Conservation (phyloP, 495 filamentous ascomycete genomes). For the Penicillium manginii region DNA sequence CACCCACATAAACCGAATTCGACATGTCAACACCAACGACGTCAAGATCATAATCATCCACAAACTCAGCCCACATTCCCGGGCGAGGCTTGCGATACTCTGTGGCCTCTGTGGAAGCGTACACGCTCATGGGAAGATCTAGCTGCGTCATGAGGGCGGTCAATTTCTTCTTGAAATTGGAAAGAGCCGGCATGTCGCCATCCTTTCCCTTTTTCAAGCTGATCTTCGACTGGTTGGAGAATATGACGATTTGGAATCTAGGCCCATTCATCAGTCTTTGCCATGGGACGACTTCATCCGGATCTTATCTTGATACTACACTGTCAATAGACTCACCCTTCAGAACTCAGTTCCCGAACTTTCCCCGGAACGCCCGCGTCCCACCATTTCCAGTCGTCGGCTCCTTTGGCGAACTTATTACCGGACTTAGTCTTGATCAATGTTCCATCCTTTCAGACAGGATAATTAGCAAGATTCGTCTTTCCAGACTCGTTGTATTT, state of each 20-base stretch:
- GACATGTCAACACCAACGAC: slow-evolving; percentile 65
- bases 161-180: slow-evolving; percentile 79
- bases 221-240: slow-evolving; percentile 88
- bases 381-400: slow-evolving; percentile 96
- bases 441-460: slow-evolving; percentile 72
- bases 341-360: slow-evolving; percentile 65
- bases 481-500: not conserved
- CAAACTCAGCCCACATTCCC: slow-evolving; percentile 88
- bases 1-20: slow-evolving; percentile 83
- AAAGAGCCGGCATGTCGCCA: slow-evolving; percentile 62
- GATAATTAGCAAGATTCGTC: not conserved
- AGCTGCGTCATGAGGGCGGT: slow-evolving; percentile 69
- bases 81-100: slow-evolving; percentile 81
- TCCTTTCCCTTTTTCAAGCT: slow-evolving; percentile 76
- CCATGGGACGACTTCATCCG: not conserved
- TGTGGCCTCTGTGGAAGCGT: slow-evolving; percentile 83
- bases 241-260: slow-evolving; percentile 76
- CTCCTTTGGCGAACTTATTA: slow-evolving; percentile 70
- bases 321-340: slow-evolving; percentile 65
- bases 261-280: slow-evolving; percentile 1
- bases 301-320: too few relatives aligned
- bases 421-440: slow-evolving; percentile 80
- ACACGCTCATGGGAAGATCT: slow-evolving; percentile 76
- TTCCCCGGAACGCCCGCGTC: slow-evolving; percentile 66
- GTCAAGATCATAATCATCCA: slow-evolving; percentile 72